Percentiles rank a stretch among this genome's conserved stretches.
Conservation (phyloP, 2,329 filamentous ascomycete genomes). For the Bretziella fagacearum region DNA sequence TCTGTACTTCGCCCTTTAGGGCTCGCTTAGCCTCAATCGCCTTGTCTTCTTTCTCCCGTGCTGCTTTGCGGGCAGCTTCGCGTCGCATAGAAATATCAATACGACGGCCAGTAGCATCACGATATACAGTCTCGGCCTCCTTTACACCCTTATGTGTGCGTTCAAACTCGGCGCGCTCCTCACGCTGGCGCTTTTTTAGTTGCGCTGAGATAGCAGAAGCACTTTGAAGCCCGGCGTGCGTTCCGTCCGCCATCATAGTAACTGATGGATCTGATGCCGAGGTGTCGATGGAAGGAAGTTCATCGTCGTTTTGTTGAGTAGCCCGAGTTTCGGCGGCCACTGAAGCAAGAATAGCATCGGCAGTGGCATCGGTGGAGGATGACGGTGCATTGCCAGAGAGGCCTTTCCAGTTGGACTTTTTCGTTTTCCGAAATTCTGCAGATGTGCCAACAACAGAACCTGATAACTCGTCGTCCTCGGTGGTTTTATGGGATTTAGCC, state of each 20-base stretch:
- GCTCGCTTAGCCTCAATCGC: constrained; percentile 50
- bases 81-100: constrained; percentile 86
- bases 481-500: constrained; percentile 24
- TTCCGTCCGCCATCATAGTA: constrained; percentile 69
- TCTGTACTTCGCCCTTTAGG: constrained; percentile 73
- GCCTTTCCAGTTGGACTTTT: constrained; percentile 67
- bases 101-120: constrained; percentile 84
- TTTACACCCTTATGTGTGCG: constrained; percentile 23
- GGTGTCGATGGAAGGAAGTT: constrained; percentile 29
- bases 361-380: constrained; percentile 40
- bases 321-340: constrained; percentile 51
- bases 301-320: constrained; percentile 30
- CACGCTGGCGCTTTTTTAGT: constrained; percentile 46
- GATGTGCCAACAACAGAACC: constrained; percentile 33
- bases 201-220: constrained; percentile 61
- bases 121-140: constrained; percentile 63
- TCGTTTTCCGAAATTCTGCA: constrained; percentile 53
- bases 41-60: constrained; percentile 52
- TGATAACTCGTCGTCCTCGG: constrained; percentile 33
- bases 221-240: constrained; percentile 71
- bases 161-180: constrained; percentile 40
- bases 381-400: constrained; percentile 36
- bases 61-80: constrained; percentile 57
- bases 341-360: constrained; percentile 61
- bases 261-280: constrained; percentile 27